Evolutionary conservation across 192 early-diverging fungal genomes (phyloP), one percentile per base, ranked within the genome.

Genomic region (Podila minutissima): DNA sequence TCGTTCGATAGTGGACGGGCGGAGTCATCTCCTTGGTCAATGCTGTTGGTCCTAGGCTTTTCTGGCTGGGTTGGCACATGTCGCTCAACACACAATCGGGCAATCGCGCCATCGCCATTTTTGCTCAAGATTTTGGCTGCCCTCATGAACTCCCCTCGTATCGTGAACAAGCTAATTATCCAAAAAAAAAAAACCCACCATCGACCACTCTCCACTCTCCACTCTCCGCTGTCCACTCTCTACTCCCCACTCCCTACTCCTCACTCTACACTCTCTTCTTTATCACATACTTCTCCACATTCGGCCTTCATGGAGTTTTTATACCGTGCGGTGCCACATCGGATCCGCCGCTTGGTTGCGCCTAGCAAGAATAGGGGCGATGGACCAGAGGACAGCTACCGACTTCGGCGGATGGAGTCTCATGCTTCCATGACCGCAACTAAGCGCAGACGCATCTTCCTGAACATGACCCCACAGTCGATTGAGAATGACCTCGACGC

Each of bases 351-450:
- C 4, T 67, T 81, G 4, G 66, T 81, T 58, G 33, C 65, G 15
- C 35, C 49, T 38, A 72, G 72, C 55, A 19, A 61, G 10, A 73
- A 69, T 28, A 71, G 68, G 28, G 77, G 71, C 60, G 59, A 57
- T 59, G 77, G 77, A 19, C 70, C 77, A 68, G 77, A 81, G 49
- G 77, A 81, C 67, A 81, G 77, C 53, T 81, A 81, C 48, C 65
- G 77, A 26, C 66, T 81, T 13, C 71, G 71, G 64, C 64, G 77
- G 29, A 81, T 81, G 77, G 77, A 81, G 38, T 81, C 77, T 22
- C 71, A 73, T 65, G 77, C 71, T n/a, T 81, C 77, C 41, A 69
- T 81, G 71, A 53, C 77, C 12, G 62, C 67, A 26, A 69, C 77
- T 9, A 81, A 81, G 49, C 77, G 77, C 28, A 58, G 77, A 19